Evolutionary conservation across 257 asterid species (phyloP), one percentile per base, ranked within the genome.

Genomic region (Rehmannia glutinosa): DNA sequence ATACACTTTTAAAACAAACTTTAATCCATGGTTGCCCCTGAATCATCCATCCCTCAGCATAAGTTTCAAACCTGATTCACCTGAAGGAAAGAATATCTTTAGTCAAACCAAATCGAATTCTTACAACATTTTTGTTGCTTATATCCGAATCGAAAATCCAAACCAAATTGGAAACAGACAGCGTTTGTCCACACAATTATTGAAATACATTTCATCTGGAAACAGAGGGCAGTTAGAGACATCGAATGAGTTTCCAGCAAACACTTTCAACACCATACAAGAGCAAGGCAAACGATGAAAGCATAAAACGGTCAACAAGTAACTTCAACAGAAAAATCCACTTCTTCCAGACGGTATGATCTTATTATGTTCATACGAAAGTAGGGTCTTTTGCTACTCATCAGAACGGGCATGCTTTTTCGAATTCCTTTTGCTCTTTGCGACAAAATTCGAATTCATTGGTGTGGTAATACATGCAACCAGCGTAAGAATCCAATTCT

Each of bases 401-500:
- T 55, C 63, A 64, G 51, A 78, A 71, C 16, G 89, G 84, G 77
- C 91, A 84, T 30, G 83, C 79, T 70, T 82, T 82, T n/a, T n/a
- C n/a, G n/a, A n/a, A n/a, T n/a, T n/a, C n/a, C n/a, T n/a, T n/a
- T n/a, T n/a, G n/a, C n/a, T n/a, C 76, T 74, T 79, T 75, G 53
- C 89, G 89, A 51, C 95, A 87, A 38, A 82, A 19, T 45, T 87
- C 95, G 71, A n/a, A n/a, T n/a, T n/a, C n/a, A n/a, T n/a, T n/a
- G 1, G 89, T 82, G 80, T 77, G 65, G 78, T 84, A 82, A 71
- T 78, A 82, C 91, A 87, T 74, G 71, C 95, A 84, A 24, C 95
- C 87, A 4, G 83, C 83, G 56, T 82, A 87, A 49, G 89, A 68
- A 77, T 84, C 86, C 79, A 84, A 73, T 81, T 87, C 95, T 61